phyloP scores from a whole-genome alignment of 2,329 filamentous ascomycete genomes.

The Aspergillus fumigatus region DNA sequence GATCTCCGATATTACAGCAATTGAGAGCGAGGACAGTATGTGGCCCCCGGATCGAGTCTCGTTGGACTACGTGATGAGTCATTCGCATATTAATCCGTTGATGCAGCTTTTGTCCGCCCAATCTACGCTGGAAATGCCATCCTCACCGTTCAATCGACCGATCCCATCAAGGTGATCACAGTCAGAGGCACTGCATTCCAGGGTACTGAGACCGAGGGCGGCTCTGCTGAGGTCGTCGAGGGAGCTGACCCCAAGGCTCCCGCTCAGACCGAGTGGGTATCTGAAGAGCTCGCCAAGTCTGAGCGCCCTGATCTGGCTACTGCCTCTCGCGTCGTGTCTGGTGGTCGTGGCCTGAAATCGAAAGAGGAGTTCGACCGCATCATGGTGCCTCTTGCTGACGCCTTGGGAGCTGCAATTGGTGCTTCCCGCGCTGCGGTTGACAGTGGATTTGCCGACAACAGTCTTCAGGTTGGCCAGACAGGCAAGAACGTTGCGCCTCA shows the following conservation, averaged over 20 bases:
- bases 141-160: constrained; percentile 85
- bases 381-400: constrained; percentile 88
- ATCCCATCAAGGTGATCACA: constrained; percentile 82
- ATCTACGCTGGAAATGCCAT: constrained; percentile 99
- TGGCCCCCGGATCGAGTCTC: constrained; percentile 6
- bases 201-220: constrained; percentile 64
- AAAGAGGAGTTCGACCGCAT: constrained; percentile 95
- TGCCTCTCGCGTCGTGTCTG: constrained; percentile 85
- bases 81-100: constrained; percentile 14
- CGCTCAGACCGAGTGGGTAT: constrained; percentile 78
- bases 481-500: constrained; percentile 98
- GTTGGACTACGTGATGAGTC: constrained; percentile 14
- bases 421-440: constrained; percentile 94
- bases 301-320: constrained; percentile 90
- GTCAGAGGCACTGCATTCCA: constrained; percentile 91
- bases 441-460: constrained; percentile 97
- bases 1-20: constrained; percentile 82
- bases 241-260: constrained; percentile 78
- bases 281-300: constrained; percentile 86
- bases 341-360: constrained; percentile 90
- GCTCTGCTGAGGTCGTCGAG: constrained; percentile 71
- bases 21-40: constrained; percentile 80
- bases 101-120: constrained; percentile 75
- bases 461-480: constrained; percentile 94
- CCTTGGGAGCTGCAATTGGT: constrained; percentile 90